Evolutionary conservation across 1,284 basidiomycete genomes (phyloP).

Genomic region (Malassezia equina): DNA sequence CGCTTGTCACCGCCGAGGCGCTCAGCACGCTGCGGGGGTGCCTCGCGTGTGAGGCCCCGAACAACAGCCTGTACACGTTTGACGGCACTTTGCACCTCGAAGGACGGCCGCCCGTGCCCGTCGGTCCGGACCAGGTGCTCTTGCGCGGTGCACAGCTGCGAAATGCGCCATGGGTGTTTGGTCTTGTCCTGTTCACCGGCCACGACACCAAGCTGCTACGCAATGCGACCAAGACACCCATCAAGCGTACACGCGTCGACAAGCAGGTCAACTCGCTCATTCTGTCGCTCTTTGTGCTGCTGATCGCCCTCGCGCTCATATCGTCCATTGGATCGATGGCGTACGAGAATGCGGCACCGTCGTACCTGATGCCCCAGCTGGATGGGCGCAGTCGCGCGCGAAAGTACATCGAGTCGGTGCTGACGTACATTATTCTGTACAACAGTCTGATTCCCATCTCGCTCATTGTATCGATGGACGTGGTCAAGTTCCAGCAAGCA

Average conservation of each 20-base stretch:
- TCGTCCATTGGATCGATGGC: conserved; percentile 87
- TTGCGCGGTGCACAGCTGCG: conserved; percentile 88
- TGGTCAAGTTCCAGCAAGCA: conserved; percentile 96
- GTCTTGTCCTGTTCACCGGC: conserved; percentile 84
- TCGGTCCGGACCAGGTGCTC: conserved; percentile 89
- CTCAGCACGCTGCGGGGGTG: conserved; percentile 68
- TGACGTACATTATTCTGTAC: conserved; percentile 97
- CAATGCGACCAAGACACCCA: conserved; percentile 75
- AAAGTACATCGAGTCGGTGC: conserved; percentile 62
- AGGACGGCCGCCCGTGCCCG: conserved; percentile 55
- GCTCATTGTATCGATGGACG: conserved; percentile 97
- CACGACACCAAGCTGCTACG: conserved; percentile 98
- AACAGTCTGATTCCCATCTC: conserved; percentile 99
- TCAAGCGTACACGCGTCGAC: conserved; percentile 93
- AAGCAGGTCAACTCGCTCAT: conserved; percentile 93
- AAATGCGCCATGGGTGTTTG: conserved; percentile 94
- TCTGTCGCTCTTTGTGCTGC: conserved; percentile 81
- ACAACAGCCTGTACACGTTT: conserved; percentile 93
- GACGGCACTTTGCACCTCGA: conserved; percentile 62
- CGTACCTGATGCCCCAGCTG: conserved; percentile 35
- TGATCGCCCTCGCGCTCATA: conserved; percentile 76
- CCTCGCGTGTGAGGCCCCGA: conserved; percentile 86
- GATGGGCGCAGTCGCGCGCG: conserved; percentile 38
- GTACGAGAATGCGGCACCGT: conserved; percentile 31
- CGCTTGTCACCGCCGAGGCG: conserved; percentile 66